These are phyloP conservation scores for Dianthus caryophyllus DNA, from an alignment of 148 eudicot genomes.

Conservation along the genomic window DNA sequence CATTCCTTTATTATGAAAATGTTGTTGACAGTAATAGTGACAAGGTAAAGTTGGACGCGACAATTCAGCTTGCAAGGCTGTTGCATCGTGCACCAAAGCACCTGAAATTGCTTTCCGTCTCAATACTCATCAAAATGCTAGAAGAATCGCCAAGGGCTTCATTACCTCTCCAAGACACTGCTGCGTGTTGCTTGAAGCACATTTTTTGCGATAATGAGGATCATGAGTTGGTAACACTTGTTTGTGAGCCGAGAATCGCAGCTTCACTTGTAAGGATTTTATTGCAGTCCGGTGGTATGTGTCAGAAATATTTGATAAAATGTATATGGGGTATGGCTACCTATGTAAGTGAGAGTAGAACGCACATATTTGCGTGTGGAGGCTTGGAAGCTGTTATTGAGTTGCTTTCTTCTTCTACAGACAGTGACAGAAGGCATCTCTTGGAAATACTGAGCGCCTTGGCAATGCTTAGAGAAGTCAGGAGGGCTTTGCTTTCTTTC, in stretches of 20 bases:
- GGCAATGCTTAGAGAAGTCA: conserved; percentile 41
- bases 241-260: conserved; percentile 37
- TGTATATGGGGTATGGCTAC: conserved; percentile 45
- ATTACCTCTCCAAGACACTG: conserved; percentile 30
- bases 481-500: conserved; percentile 30
- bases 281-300: conserved; percentile 27
- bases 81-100: conserved; percentile 37
- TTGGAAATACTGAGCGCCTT: conserved; percentile 50
- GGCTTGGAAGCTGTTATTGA: conserved; percentile 36
- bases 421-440: conserved; percentile 26
- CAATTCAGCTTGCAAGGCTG: conserved; percentile 32
- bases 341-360: conserved; percentile 31
- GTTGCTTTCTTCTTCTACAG: conserved; percentile 28
- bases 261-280: conserved; percentile 38
- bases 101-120: conserved; percentile 30
- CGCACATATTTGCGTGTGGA: conserved; percentile 30
- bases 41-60: conserved; percentile 27
- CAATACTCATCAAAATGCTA: conserved; percentile 35
- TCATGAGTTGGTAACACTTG: conserved; percentile 33
- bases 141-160: conserved; percentile 7
- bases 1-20: conserved; percentile 29
- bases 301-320: conserved; percentile 33
- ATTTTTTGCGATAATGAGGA: conserved; percentile 39
- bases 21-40: conserved; percentile 30
- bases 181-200: conserved; percentile 42